Conservation (phyloP, 148 eudicot genomes). For the Chenopodium formosanum region DNA sequence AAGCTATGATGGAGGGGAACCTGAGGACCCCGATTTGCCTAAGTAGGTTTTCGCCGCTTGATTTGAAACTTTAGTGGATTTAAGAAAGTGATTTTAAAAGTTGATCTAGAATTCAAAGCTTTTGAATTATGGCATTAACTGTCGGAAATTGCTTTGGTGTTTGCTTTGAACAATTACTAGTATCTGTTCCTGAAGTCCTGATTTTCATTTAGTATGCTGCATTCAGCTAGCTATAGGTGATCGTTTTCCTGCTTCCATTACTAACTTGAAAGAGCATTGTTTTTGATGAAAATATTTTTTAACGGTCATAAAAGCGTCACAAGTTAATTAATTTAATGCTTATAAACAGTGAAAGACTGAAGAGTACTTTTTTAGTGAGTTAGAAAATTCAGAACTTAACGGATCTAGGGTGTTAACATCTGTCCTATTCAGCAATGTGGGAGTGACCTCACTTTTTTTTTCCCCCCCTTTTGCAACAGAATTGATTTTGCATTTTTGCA, state of each 20-base stretch:
- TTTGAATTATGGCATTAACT: not conserved
- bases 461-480: not conserved
- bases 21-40: constrained; percentile 66
- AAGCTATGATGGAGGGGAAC: constrained; percentile 47
- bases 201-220: not conserved
- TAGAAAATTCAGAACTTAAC: not conserved
- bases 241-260: constrained; percentile 6
- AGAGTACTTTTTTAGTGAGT: not conserved
- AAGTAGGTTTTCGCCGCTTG: constrained; percentile 43
- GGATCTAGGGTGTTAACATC: not conserved
- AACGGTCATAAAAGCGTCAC: not conserved
- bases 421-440: not conserved
- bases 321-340: not conserved
- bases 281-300: constrained; percentile 6
- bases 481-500: constrained; percentile 4
- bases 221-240: constrained; percentile 4
- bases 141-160: not conserved
- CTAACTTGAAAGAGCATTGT: not conserved
- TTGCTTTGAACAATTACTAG: not conserved
- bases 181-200: not conserved
- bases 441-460: not conserved
- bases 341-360: not conserved
- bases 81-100: not conserved
- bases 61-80: not conserved
- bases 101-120: not conserved